A percentile compares a stretch with the other conserved stretches of the same genome.
Evolutionary conservation across 768 basidiomycete species (phyloP).

Genomic region (Suillus subaureus): DNA sequence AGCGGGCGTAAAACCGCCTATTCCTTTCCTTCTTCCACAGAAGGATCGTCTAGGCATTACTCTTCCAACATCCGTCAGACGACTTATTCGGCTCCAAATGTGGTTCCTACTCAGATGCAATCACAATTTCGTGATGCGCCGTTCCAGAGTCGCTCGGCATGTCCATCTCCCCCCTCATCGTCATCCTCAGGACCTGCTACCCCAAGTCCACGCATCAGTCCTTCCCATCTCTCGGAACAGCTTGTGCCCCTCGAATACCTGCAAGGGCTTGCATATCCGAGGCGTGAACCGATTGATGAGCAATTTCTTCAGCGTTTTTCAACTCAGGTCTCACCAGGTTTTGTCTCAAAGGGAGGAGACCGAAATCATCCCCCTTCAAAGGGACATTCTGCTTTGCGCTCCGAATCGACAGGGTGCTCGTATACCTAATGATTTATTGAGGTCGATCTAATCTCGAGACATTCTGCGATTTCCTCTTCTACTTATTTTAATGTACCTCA

Average conservation of each 20-base stretch:
- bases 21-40: constrained; percentile 33
- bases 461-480: neutral
- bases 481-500: neutral
- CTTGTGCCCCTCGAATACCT: constrained; percentile 70
- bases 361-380: constrained; percentile 19
- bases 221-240: constrained; percentile 29
- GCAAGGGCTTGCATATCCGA: constrained; percentile 52
- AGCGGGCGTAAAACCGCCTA: constrained; percentile 29
- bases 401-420: neutral
- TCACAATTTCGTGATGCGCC: constrained; percentile 24
- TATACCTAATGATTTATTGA: neutral
- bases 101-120: constrained; percentile 15
- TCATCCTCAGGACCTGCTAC: constrained; percentile 42
- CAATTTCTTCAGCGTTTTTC: constrained; percentile 62
- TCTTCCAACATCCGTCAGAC: constrained; percentile 28
- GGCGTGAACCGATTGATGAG: constrained; percentile 67
- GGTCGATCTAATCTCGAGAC: neutral
- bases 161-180: constrained; percentile 37
- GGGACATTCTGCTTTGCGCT: neutral
- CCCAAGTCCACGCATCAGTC: constrained; percentile 32
- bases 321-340: constrained; percentile 26
- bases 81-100: constrained; percentile 36
- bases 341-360: constrained; percentile 19
- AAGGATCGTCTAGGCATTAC: constrained; percentile 16
- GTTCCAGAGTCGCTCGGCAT: constrained; percentile 27